phyloP scores from a whole-genome alignment of 257 asterid genomes.

The Paraleonurus japonicus region DNA sequence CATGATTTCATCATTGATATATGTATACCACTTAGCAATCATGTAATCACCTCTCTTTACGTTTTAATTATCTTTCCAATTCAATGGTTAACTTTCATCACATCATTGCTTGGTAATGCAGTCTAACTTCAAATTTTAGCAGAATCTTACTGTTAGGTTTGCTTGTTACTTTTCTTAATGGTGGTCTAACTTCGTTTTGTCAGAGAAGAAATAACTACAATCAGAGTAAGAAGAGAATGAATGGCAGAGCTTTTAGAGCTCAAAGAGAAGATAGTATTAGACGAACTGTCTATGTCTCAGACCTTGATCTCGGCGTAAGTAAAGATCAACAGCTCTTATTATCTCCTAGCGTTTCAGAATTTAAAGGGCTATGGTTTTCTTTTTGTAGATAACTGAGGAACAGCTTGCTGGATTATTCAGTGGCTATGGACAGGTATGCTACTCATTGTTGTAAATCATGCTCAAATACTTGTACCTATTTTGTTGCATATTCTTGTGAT shows the following conservation, averaged over 20 bases:
- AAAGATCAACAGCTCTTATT: background rate
- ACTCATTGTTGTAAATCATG: conserved; percentile 9
- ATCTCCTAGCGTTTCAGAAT: background rate
- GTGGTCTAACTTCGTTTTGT: conserved; percentile 11
- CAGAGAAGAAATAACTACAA: conserved; percentile 69
- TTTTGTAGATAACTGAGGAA: conserved; percentile 82
- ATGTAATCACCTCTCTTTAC: conserved; percentile 3
- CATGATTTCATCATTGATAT: background rate
- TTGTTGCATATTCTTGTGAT: background rate
- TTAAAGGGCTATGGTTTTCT: conserved; percentile 25
- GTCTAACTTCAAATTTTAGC: background rate
- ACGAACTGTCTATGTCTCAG: conserved; percentile 92
- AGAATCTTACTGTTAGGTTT: background rate
- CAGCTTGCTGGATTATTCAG: conserved; percentile 83
- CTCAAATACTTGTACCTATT: background rate
- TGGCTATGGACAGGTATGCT: conserved; percentile 77
- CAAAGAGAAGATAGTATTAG: conserved; percentile 87
- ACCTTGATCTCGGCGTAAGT: conserved; percentile 80
- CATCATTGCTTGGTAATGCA: background rate
- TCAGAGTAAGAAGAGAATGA: conserved; percentile 64
- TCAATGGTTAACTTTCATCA: background rate
- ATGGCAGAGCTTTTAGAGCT: conserved; percentile 73
- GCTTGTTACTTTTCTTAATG: background rate
- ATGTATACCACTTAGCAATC: background rate
- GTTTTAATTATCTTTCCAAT: background rate